phyloP scores from a whole-genome alignment of 495 filamentous ascomycete genomes.

The Penicillium tannophilum region DNA sequence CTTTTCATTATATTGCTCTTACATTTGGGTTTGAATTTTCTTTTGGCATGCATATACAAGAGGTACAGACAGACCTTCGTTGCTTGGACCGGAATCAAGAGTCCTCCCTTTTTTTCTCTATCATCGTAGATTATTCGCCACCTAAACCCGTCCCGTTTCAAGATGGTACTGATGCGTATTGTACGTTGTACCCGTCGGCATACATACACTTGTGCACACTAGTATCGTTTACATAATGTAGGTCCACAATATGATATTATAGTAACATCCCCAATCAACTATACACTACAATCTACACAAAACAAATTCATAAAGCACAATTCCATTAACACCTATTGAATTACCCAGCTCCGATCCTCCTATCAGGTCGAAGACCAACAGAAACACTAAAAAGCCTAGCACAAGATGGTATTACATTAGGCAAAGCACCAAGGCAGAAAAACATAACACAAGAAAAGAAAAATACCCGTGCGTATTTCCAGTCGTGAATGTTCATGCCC shows the following conservation, averaged over 20 bases:
- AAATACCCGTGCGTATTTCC: conserved; percentile 9
- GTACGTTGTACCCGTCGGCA: too few species aligned
- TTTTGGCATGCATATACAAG: conserved; percentile 5
- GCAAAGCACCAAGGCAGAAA: conserved; percentile 19
- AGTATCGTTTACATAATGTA: background rate
- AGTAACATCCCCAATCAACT: background rate
- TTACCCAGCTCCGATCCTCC: conserved; percentile 14
- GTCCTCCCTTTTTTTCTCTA: conserved; percentile 2
- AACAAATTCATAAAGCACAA: conserved; percentile 4
- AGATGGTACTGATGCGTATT: too few species aligned
- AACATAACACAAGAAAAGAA: conserved; percentile 11
- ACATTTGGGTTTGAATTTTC: conserved; percentile 2
- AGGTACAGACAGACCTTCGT: conserved; percentile 5
- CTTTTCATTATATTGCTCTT: conserved; percentile 3
- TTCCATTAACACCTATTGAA: conserved; percentile 25
- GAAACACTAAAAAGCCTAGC: conserved; percentile 25
- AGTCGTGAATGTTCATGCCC: background rate
- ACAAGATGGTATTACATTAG: conserved; percentile 46
- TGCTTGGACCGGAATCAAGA: conserved; percentile 10
- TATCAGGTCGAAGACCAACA: conserved; percentile 13
- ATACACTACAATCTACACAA: too few species aligned
- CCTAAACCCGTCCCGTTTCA: too few species aligned
- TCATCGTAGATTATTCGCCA: background rate
- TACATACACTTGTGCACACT: too few species aligned
- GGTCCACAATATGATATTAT: background rate